Base-by-base conservation (phyloP, 2,329 filamentous ascomycete genomes). In the Parastagonospora avenae region DNA sequence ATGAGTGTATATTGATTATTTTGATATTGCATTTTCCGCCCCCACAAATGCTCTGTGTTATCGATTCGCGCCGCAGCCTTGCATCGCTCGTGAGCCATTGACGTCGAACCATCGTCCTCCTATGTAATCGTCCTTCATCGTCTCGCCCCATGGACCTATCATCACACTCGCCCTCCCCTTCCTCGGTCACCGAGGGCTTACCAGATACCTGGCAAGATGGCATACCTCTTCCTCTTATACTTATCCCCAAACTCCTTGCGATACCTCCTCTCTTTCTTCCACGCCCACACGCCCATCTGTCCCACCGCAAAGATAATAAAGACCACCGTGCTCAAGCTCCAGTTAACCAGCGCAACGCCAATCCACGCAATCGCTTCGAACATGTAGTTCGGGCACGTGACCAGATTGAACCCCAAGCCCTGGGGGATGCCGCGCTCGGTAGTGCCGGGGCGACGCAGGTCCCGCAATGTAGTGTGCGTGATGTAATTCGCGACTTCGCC, bases 381-480 rank as follows among this genome's bases (percentile, higher is more conserved):
- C 79, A 96, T 85, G 80, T 99, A 99, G 79, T 99, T 99, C 36
- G 94, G 94, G 78, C 92, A 96, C 10, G 94, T 99, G 45, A 99
- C 93, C 31, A 90, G 77, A 58, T 79, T 81, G 75, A 97, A 97
- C 28, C 92, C 91, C 51, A 93, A 85, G 24, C 94, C 94, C 50
- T 80, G 80, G 1, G 94, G 94, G 57, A 99, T 95, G 63, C 91
- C 92, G 52, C 93, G 85, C 72, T 95, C 91, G 1, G 89, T 74
- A 59, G 88, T 89, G 48, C 92, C 92, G 0, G 85, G 81, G 49
- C 86, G 87, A 43, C 94, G 87, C 56, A 99, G 83, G 54, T 84
- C 82, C 27, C 89, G 86, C 19, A 99, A 83, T 46, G 91, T 88
- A 62, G 88, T 74, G 76, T 99, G 94, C 1, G 92, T 86, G 57